phyloP scores from a whole-genome alignment of 768 basidiomycete species.

The Clavaria fumosa region DNA sequence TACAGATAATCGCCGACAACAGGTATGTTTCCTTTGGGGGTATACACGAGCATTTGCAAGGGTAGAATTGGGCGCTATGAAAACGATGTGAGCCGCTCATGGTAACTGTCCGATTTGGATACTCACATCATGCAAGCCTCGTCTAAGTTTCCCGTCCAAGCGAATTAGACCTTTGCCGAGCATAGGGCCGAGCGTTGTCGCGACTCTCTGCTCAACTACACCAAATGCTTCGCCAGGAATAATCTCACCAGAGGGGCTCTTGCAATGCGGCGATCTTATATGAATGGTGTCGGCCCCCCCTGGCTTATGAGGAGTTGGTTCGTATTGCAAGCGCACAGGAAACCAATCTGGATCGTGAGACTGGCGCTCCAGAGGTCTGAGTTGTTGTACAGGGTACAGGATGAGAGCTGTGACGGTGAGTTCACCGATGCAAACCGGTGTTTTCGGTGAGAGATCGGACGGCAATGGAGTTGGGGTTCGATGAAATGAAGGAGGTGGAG shows the following conservation, averaged over 20 bases:
- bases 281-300: conserved; percentile 59
- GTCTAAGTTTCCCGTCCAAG: conserved; percentile 61
- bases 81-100: conserved; percentile 10
- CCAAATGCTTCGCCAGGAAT: conserved; percentile 55
- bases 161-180: conserved; percentile 72
- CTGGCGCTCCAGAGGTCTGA: conserved; percentile 29
- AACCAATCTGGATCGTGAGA: conserved; percentile 45
- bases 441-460: conserved; percentile 56
- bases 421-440: conserved; percentile 80
- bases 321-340: conserved; percentile 54
- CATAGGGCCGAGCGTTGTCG: conserved; percentile 66
- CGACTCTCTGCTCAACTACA: conserved; percentile 77
- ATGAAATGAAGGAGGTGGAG: conserved; percentile 27
- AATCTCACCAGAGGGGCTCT: conserved; percentile 36
- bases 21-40: conserved; percentile 83
- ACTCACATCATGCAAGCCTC: conserved; percentile 47
- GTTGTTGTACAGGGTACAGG: conserved; percentile 64
- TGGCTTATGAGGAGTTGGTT: conserved; percentile 39
- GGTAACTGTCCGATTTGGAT: conserved; percentile 9
- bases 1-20: conserved; percentile 69
- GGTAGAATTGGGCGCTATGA: conserved; percentile 66
- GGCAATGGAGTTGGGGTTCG: conserved; percentile 24
- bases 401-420: conserved; percentile 72
- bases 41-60: conserved; percentile 79
- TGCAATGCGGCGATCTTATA: conserved; percentile 47